phyloP scores from a whole-genome alignment of 2,329 filamentous ascomycete species.

The Laburnicola sp. region DNA sequence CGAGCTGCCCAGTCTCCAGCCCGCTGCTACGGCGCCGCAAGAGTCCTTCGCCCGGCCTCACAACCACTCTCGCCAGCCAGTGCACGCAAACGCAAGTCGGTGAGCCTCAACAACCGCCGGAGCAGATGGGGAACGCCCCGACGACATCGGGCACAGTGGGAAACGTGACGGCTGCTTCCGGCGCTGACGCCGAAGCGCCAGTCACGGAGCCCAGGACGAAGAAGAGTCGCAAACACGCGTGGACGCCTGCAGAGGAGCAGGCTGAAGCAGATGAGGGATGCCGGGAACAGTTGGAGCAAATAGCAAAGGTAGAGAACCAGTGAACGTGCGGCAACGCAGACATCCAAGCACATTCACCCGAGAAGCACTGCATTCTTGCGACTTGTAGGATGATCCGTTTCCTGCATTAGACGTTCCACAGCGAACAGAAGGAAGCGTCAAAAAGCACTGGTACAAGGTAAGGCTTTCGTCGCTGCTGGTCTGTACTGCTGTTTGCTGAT shows the following conservation, averaged over 20 bases:
- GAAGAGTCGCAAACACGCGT: constrained; percentile 97
- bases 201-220: constrained; percentile 60
- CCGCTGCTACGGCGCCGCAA: constrained; percentile 32
- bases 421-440: constrained; percentile 94
- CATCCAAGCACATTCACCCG: constrained; percentile 2
- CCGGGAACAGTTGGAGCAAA: constrained; percentile 93
- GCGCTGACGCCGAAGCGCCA: constrained; percentile 25
- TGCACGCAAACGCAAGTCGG: constrained; percentile 42
- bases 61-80: constrained; percentile 27
- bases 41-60: constrained; percentile 26
- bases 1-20: constrained; percentile 35
- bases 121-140: constrained; percentile 29
- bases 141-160: constrained; percentile 20
- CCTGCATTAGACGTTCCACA: constrained; percentile 73
- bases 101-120: constrained; percentile 28
- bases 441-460: constrained; percentile 99
- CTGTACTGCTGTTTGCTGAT: constrained; percentile 30
- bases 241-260: constrained; percentile 95
- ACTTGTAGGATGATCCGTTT: constrained; percentile 23
- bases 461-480: constrained; percentile 15
- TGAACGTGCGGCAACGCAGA: constrained; percentile 10
- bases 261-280: constrained; percentile 91
- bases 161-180: constrained; percentile 29
- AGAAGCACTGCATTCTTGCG: background rate
- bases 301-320: constrained; percentile 74